phyloP scores from a whole-genome alignment of 2,329 filamentous ascomycete species.

The Diplocarpon rosae region DNA sequence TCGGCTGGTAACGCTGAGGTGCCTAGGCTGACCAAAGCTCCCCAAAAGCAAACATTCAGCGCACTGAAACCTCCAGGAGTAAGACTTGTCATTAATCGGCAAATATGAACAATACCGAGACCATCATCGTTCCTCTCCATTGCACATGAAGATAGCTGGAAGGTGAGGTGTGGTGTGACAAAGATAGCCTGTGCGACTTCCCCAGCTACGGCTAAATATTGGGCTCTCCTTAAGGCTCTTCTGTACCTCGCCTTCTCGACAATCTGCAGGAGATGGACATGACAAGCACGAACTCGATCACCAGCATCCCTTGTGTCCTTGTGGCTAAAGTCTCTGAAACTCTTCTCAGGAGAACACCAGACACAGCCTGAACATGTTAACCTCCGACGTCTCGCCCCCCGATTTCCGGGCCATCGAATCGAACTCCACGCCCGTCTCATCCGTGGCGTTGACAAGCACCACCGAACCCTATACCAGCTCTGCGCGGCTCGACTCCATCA shows the following conservation, averaged over 20 bases:
- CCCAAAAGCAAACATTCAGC: not conserved
- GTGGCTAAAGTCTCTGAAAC: conserved; percentile 5
- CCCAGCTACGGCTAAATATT: conserved; percentile 6
- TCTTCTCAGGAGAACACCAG: not conserved
- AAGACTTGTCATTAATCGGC: not conserved
- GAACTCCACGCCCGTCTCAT: conserved; percentile 15
- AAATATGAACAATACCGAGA: not conserved
- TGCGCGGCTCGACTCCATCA: conserved; percentile 23
- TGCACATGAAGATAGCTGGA: not conserved
- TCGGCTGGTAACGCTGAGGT: too few relatives aligned
- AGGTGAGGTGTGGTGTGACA: conserved; percentile 5
- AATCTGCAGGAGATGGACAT: too few relatives aligned
- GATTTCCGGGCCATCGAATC: conserved; percentile 8
- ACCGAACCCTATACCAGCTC: conserved; percentile 9
- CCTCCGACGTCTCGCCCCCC: conserved; percentile 6
- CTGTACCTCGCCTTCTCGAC: not conserved
- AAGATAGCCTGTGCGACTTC: not conserved
- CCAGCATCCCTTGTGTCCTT: conserved; percentile 7
- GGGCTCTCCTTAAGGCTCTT: conserved; percentile 1
- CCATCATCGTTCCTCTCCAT: not conserved
- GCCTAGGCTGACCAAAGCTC: not conserved
- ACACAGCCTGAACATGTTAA: conserved; percentile 3
- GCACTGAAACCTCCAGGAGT: not conserved
- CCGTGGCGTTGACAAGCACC: conserved; percentile 9
- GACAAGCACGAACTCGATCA: conserved; percentile 1